These are phyloP conservation scores for Sarcodon sp. DNA, from an alignment of 768 basidiomycete species.

Conservation along the genomic window DNA sequence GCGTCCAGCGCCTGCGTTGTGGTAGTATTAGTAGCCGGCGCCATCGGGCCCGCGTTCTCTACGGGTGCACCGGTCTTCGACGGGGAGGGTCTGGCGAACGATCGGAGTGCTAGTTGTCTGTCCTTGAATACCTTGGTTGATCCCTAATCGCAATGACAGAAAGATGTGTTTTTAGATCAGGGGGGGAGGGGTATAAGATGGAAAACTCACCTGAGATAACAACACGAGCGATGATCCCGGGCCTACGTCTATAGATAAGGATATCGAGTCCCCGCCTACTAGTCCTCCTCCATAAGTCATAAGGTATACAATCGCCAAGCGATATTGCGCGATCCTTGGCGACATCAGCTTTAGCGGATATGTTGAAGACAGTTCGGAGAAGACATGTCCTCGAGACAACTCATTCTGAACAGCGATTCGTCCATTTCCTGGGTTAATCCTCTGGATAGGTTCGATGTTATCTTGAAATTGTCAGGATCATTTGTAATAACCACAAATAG, in stretches of 20 bases:
- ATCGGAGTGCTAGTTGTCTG: not conserved
- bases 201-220: slow-evolving; percentile 63
- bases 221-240: slow-evolving; percentile 48
- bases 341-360: slow-evolving; percentile 88
- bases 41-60: no score
- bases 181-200: not conserved
- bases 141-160: slow-evolving; percentile 34
- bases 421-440: slow-evolving; percentile 32
- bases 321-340: slow-evolving; percentile 36
- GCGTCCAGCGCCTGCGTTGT: slow-evolving; percentile 44
- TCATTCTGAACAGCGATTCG: slow-evolving; percentile 40
- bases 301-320: slow-evolving; percentile 62
- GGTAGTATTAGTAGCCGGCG: no score
- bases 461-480: no score
- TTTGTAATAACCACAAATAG: no score
- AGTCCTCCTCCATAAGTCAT: slow-evolving; percentile 88
- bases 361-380: slow-evolving; percentile 63
- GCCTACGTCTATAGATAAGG: slow-evolving; percentile 48
- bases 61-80: no score
- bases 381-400: slow-evolving; percentile 37
- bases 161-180: not conserved
- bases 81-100: no score
- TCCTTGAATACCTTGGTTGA: slow-evolving; percentile 90
- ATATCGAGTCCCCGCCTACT: slow-evolving; percentile 71
- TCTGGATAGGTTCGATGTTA: not conserved